A percentile compares a stretch with the other conserved stretches of the same genome.
phyloP scores from a whole-genome alignment of 805 yeast genomes.

The Cyberlindnera samutprakarnensis region DNA sequence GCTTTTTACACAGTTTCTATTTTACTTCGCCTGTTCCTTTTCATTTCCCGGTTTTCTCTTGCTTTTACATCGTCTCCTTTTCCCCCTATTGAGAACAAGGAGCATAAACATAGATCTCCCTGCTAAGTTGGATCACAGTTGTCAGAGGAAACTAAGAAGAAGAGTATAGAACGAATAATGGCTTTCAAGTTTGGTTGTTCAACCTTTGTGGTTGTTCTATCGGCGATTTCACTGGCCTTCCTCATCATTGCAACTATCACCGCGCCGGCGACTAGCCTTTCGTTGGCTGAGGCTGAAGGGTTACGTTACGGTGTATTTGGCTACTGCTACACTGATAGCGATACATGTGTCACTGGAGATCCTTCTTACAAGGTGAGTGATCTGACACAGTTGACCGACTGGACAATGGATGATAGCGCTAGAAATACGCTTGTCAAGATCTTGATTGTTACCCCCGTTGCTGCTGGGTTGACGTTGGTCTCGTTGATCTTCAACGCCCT shows the following conservation, averaged over 20 bases:
- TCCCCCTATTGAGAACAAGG: no score
- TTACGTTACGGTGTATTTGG: constrained; percentile 62
- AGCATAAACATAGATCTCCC: no score
- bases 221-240: constrained; percentile 51
- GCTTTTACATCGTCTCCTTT: no score
- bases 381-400: constrained; percentile 27
- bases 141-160: background rate
- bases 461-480: constrained; percentile 54
- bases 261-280: constrained; percentile 48
- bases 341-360: constrained; percentile 37
- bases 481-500: constrained; percentile 31
- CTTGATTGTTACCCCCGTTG: constrained; percentile 56
- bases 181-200: constrained; percentile 32
- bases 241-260: constrained; percentile 54
- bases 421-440: constrained; percentile 48
- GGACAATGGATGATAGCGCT: constrained; percentile 40
- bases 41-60: background rate
- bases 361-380: constrained; percentile 31
- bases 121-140: background rate
- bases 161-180: constrained; percentile 5
- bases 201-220: constrained; percentile 36
- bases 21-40: no score
- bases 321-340: constrained; percentile 35
- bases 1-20: no score
- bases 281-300: constrained; percentile 38